Base-by-base conservation (phyloP, 768 basidiomycete genomes). In the Tephrocybe sp. region DNA sequence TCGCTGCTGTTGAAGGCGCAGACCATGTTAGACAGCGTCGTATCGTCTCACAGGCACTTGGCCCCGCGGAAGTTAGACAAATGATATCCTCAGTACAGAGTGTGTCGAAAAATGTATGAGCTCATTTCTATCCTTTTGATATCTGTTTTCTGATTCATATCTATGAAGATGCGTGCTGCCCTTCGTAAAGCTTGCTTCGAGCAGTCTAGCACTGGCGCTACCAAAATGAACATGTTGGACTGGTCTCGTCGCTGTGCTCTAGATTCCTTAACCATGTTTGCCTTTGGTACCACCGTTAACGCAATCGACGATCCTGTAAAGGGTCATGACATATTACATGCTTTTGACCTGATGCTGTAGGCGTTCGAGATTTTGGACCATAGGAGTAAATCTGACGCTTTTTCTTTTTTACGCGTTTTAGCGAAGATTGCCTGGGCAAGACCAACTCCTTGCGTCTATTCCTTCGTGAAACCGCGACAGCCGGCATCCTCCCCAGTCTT, bases 1-100 rank as follows among this genome's bases (percentile, higher is more conserved):
- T 49, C 40, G 48, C 48, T 22, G 48, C 48, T 35, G 48, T 49
- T 9, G 48, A 49, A 43, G 48, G 48, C 14, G 40, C 48, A 35
- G 48, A 49, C 35, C 48, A 49, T 36, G 41, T 43, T 36, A 39
- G 48, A 10, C 48, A 49, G n/a, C 48, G 48, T 10, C 48, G 48
- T 26, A 19, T 49, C 33, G 20, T 49, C 22, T 42, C 41, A 11
- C 48, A 49, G 48, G 48, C 48, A 2, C 40, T 49, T 8, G 41
- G 38, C 23, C 48, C 48, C 34, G 16, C 48, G 17, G 48, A 49
- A 42, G 48, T 49, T 17, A 40, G 48, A 16, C 35, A 26, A 9
- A 49, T 49, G 48, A 49, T 49, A n/a, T 42, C 48, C 4, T 42
- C 48, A 22, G 48, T 49, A 16, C 48, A 49, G 40, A 19, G 17